Percentiles rank a stretch among this genome's conserved stretches.
Evolutionary conservation across 306 rosid genomes (phyloP).

Genomic region (Clitoria ternatea): DNA sequence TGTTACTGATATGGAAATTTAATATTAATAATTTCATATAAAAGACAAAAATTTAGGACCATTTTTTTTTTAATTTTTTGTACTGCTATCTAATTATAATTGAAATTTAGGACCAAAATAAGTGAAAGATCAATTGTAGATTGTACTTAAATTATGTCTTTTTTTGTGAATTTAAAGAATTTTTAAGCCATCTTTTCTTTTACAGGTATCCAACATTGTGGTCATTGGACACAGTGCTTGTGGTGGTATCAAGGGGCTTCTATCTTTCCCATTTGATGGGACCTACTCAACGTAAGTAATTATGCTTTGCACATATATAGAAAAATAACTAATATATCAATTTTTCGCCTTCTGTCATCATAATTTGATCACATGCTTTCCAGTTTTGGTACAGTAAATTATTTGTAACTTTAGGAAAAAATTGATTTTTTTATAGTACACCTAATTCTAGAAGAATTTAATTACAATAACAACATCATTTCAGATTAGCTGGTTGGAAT

Average conservation of each 20-base stretch:
- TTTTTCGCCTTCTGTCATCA: not conserved
- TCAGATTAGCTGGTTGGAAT: not conserved
- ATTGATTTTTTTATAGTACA: too few relatives aligned
- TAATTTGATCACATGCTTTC: not conserved
- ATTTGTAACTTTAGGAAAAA: not conserved
- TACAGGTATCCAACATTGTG: constrained; percentile 70
- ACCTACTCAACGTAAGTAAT: constrained; percentile 56
- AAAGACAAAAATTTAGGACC: too few relatives aligned
- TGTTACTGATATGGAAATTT: not conserved
- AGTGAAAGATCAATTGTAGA: too few relatives aligned
- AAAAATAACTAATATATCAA: not conserved
- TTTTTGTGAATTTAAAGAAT: not conserved
- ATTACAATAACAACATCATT: too few relatives aligned
- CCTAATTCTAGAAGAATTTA: too few relatives aligned
- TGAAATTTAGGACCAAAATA: too few relatives aligned
- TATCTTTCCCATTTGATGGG: constrained; percentile 64
- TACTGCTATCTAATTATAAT: too few relatives aligned
- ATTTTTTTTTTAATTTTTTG: too few relatives aligned
- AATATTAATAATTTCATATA: too few relatives aligned
- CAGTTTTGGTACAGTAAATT: not conserved
- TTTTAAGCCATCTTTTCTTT: not conserved
- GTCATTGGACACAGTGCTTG: constrained; percentile 85
- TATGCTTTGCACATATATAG: not conserved
- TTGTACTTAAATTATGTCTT: too few relatives aligned
- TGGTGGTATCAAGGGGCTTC: constrained; percentile 91